phyloP scores from a whole-genome alignment of 306 rosid genomes.

The Rosa chinensis region DNA sequence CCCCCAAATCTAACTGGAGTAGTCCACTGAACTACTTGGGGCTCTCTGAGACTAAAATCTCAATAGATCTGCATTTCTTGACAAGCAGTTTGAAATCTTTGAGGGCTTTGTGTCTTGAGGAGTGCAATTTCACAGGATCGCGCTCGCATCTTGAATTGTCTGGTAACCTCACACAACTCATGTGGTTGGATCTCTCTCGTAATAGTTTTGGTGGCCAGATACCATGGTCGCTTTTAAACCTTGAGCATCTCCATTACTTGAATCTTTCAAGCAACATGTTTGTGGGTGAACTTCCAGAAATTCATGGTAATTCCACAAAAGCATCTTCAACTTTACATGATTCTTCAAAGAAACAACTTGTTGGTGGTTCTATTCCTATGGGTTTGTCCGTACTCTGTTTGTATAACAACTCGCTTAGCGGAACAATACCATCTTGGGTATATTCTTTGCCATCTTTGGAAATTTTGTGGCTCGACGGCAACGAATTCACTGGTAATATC shows the following conservation, averaged over 20 bases:
- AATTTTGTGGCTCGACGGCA: not conserved
- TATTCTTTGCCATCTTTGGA: slow-evolving; percentile 1
- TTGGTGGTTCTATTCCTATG: not conserved
- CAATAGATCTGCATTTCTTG: not conserved
- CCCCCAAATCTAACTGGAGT: slow-evolving; percentile 11
- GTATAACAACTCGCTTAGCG: not conserved
- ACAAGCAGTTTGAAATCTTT: not conserved
- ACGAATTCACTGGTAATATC: slow-evolving; percentile 7
- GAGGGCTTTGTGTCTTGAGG: not conserved
- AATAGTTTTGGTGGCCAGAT: not conserved
- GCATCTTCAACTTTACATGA: not conserved
- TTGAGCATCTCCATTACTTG: not conserved
- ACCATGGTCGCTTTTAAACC: not conserved
- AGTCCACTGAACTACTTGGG: not conserved
- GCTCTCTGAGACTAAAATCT: not conserved
- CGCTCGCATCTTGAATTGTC: not conserved
- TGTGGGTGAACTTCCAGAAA: slow-evolving; percentile 16
- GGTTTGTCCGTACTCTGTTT: not conserved
- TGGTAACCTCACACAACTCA: slow-evolving; percentile 5
- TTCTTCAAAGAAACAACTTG: not conserved
- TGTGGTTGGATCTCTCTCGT: rapidly evolving
- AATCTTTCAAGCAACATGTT: not conserved
- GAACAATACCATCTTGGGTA: slow-evolving; percentile 23
- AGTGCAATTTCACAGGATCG: not conserved
- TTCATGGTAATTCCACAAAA: not conserved